Conservation (phyloP, 1,139 yeast species). For the Hanseniaspora sp. region DNA sequence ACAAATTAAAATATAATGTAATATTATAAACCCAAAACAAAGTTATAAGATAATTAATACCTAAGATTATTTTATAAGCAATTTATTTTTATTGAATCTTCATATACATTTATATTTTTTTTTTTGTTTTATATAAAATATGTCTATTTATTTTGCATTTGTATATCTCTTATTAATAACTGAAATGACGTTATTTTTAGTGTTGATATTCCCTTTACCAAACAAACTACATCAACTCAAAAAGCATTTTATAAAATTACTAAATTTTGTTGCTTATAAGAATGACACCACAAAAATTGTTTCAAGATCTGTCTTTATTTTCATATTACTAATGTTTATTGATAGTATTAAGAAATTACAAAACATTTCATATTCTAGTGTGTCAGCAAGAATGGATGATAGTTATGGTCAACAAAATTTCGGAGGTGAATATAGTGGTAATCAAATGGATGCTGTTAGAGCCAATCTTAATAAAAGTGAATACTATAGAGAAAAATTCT, state of each 20-base stretch:
- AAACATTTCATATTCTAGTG: neutral
- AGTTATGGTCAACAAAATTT: neutral
- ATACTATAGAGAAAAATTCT: conserved; percentile 57
- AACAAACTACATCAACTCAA: conserved; percentile 62
- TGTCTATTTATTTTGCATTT: conserved; percentile 29
- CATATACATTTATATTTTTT: too few species aligned
- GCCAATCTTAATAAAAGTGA: conserved; percentile 52
- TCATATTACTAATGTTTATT: conserved; percentile 69
- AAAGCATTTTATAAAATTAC: conserved; percentile 13
- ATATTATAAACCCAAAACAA: too few species aligned
- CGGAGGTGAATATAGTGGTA: neutral
- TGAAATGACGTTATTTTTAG: conserved; percentile 73
- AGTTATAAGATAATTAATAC: too few species aligned
- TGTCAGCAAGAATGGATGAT: conserved; percentile 13
- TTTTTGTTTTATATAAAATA: conserved; percentile 2
- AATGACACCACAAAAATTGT: conserved; percentile 65
- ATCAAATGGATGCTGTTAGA: conserved; percentile 16
- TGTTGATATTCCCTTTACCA: conserved; percentile 81
- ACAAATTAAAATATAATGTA: too few species aligned
- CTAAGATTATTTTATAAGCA: too few species aligned
- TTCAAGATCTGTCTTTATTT: conserved; percentile 70
- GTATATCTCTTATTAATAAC: conserved; percentile 61
- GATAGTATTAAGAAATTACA: conserved; percentile 48
- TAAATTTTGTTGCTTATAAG: conserved; percentile 11
- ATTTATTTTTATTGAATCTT: too few species aligned